Conservation (phyloP, 2,329 filamentous ascomycete species). For the Stachybotrys elegans region DNA sequence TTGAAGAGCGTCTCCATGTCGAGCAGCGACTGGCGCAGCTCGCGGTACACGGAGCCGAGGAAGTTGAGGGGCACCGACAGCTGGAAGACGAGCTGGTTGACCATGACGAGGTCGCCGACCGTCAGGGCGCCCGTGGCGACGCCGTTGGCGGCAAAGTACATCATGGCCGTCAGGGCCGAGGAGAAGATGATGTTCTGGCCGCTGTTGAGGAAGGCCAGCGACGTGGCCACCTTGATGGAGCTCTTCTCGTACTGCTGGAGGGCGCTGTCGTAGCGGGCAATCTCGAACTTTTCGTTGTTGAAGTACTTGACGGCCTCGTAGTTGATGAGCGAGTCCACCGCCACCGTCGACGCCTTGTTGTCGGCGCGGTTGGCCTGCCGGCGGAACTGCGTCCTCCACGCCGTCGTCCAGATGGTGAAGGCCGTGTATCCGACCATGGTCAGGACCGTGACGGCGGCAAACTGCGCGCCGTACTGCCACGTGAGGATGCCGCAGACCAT, state of each 20-base stretch:
- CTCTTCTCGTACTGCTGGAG: constrained; percentile 83
- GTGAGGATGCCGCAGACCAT: constrained; percentile 96
- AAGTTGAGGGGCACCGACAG: constrained; percentile 96
- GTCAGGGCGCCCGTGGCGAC: constrained; percentile 78
- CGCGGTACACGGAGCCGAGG: constrained; percentile 93
- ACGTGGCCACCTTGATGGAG: constrained; percentile 95
- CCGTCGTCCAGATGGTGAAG: constrained; percentile 96
- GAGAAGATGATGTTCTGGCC: constrained; percentile 98
- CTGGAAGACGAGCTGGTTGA: constrained; percentile 98
- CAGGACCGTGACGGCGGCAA: constrained; percentile 80
- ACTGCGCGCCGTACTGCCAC: constrained; percentile 88
- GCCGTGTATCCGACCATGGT: constrained; percentile 94
- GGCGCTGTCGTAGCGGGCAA: constrained; percentile 82
- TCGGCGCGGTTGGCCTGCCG: constrained; percentile 94
- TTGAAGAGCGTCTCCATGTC: constrained; percentile 99
- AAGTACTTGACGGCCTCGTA: constrained; percentile 99
- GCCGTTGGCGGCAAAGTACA: constrained; percentile 91
- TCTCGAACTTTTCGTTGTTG: constrained; percentile 97
- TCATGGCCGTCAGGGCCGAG: constrained; percentile 88
- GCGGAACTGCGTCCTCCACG: constrained; percentile 95
- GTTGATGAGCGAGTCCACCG: constrained; percentile 95
- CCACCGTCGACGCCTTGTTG: constrained; percentile 90
- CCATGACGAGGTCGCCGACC: constrained; percentile 95
- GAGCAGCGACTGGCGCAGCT: constrained; percentile 86
- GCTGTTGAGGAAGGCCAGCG: constrained; percentile 84